A percentile compares a stretch with the other conserved stretches of the same genome.
Conservation (phyloP, 176 grass and related monocot species). For the Typha latifolia region DNA sequence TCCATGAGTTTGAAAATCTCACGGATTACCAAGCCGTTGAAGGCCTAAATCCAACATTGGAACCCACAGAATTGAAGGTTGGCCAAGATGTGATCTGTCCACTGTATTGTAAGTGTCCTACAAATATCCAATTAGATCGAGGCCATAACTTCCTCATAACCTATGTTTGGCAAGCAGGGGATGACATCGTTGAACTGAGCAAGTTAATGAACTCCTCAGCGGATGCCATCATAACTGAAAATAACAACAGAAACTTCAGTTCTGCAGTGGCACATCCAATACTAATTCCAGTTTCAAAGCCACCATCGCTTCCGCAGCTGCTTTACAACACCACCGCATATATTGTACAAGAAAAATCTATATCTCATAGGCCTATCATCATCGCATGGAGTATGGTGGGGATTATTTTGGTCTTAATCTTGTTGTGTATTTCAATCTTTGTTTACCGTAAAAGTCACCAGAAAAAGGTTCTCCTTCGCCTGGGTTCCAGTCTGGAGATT, state of each 20-base stretch:
- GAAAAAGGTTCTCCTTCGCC: constrained; percentile 8
- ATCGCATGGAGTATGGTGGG: constrained; percentile 8
- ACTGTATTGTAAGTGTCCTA: constrained; percentile 45
- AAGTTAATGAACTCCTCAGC: constrained; percentile 17
- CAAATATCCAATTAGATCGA: constrained; percentile 1
- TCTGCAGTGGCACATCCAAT: constrained; percentile 20
- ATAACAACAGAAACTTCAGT: constrained; percentile 29
- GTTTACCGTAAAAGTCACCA: constrained; percentile 17
- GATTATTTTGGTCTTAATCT: constrained; percentile 19
- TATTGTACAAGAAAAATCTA: neutral
- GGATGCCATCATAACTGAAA: constrained; percentile 18
- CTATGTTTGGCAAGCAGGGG: constrained; percentile 36
- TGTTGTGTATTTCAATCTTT: constrained; percentile 16
- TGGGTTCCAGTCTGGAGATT: constrained; percentile 3
- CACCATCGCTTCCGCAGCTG: constrained; percentile 26
- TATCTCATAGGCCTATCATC: constrained; percentile 3
- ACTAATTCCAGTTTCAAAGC: constrained; percentile 37
- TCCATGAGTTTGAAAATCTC: constrained; percentile 32
- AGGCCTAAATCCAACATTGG: constrained; percentile 21
- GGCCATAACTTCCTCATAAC: constrained; percentile 24
- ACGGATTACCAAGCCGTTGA: constrained; percentile 9
- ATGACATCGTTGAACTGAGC: constrained; percentile 29
- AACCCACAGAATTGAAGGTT: neutral
- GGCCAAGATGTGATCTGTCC: constrained; percentile 33
- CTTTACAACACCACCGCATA: neutral